These are phyloP conservation scores for Coniferiporia weirii DNA, from an alignment of 1,284 basidiomycete genomes.

Conservation along the genomic window DNA sequence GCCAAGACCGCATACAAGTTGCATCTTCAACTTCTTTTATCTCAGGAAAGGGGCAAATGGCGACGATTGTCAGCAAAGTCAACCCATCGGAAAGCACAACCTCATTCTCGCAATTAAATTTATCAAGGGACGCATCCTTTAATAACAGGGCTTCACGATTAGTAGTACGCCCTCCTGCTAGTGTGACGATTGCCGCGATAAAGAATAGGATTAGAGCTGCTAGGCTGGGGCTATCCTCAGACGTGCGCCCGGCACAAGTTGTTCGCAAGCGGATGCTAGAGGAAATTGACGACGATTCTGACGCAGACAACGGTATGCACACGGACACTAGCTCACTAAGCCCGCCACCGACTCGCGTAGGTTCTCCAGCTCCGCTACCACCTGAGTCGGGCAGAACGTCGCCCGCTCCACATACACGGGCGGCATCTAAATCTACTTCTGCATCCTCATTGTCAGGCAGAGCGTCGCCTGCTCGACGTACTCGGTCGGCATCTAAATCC, in stretches of 20 bases:
- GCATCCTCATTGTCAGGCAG: not conserved
- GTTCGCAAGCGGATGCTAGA: not conserved
- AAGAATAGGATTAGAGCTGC: too few relatives aligned
- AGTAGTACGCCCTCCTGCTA: too few relatives aligned
- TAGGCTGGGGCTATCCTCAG: too few relatives aligned
- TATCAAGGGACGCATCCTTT: not conserved
- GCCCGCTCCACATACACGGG: not conserved
- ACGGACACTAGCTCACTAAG: not conserved
- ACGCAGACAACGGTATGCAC: not conserved
- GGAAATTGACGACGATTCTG: not conserved
- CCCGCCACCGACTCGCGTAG: not conserved
- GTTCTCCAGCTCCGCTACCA: not conserved
- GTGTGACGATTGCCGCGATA: too few relatives aligned
- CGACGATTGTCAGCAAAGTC: not conserved
- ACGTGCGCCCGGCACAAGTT: too few relatives aligned
- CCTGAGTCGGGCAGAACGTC: not conserved
- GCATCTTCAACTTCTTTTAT: not conserved
- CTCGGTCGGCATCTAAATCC: not conserved
- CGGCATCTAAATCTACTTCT: not conserved
- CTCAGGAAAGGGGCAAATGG: not conserved
- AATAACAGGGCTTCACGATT: too few relatives aligned
- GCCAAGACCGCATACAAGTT: not conserved
- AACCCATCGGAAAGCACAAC: not conserved
- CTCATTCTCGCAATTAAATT: not conserved
- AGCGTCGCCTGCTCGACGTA: not conserved